Evolutionary conservation across 164 flowering plant species (phyloP).

Genomic region (Echeveria elegans): DNA sequence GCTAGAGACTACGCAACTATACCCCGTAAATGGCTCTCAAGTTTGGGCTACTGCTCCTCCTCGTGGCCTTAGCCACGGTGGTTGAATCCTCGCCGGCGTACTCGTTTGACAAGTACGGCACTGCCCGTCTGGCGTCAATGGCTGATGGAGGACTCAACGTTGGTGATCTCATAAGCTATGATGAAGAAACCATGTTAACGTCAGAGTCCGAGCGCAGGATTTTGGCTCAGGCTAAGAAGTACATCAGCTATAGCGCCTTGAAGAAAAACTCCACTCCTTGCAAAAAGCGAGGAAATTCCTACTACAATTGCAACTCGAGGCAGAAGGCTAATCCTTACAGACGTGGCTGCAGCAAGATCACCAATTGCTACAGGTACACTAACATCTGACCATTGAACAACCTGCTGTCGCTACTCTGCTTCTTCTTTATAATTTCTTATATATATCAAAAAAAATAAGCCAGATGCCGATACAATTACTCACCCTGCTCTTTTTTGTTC

Average conservation of each 20-base stretch:
- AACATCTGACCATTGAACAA: background rate
- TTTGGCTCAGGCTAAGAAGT: background rate
- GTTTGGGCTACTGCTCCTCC: slow-evolving; percentile 13
- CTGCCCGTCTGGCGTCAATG: slow-evolving; percentile 1
- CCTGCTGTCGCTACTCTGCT: too few species aligned
- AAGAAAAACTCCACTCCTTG: background rate
- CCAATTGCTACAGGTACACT: slow-evolving; percentile 9
- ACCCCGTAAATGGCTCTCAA: slow-evolving; percentile 9
- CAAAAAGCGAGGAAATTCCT: background rate
- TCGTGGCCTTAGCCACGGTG: slow-evolving; percentile 13
- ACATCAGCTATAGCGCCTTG: slow-evolving; percentile 3
- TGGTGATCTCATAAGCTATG: background rate
- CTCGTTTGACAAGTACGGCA: background rate
- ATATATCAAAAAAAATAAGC: background rate
- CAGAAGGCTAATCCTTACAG: slow-evolving; percentile 2
- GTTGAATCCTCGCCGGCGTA: background rate
- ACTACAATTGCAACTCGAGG: slow-evolving; percentile 7
- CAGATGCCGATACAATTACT: too few species aligned
- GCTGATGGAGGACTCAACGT: background rate
- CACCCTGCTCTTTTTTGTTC: too few species aligned
- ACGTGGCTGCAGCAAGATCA: slow-evolving; percentile 10
- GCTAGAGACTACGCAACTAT: background rate
- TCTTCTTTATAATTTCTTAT: background rate
- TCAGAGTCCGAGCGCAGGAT: background rate
- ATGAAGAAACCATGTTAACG: slow-evolving; percentile 4